These are phyloP conservation scores for Papiliotrema fonsecae DNA, from an alignment of 1,284 basidiomycete species.

Conservation along the genomic window DNA sequence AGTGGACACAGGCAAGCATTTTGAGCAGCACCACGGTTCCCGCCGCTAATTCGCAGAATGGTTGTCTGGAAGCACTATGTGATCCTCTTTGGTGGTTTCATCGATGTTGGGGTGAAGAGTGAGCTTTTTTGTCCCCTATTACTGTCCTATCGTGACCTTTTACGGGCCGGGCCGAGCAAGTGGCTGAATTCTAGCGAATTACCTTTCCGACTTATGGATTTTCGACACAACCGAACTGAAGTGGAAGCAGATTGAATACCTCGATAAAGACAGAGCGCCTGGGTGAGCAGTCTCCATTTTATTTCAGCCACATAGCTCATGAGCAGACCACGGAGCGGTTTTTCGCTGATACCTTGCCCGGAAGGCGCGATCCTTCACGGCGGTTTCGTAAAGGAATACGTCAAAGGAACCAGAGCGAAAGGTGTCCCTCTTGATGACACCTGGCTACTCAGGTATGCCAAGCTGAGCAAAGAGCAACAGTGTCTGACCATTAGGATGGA, in stretches of 20 bases:
- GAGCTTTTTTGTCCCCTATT: slow-evolving; percentile 15
- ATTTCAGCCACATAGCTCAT: not conserved
- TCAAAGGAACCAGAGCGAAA: slow-evolving; percentile 77
- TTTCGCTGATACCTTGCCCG: slow-evolving; percentile 73
- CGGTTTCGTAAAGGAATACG: slow-evolving; percentile 90
- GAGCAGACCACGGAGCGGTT: slow-evolving; percentile 72
- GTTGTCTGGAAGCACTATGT: slow-evolving; percentile 84
- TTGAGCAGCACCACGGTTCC: too few relatives aligned
- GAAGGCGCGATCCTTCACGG: slow-evolving; percentile 84
- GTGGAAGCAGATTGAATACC: slow-evolving; percentile 76
- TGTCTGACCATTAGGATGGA: slow-evolving; percentile 40
- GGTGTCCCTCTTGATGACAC: slow-evolving; percentile 87
- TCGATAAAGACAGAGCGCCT: slow-evolving; percentile 63
- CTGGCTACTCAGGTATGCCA: slow-evolving; percentile 72
- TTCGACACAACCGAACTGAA: slow-evolving; percentile 84
- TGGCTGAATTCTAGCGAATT: slow-evolving; percentile 57
- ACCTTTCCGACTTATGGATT: slow-evolving; percentile 81
- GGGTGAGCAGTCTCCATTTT: slow-evolving; percentile 16
- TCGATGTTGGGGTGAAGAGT: slow-evolving; percentile 75
- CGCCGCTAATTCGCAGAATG: slow-evolving; percentile 64
- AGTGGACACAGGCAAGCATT: slow-evolving; percentile 75
- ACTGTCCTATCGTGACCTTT: too few relatives aligned
- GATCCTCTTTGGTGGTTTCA: slow-evolving; percentile 81
- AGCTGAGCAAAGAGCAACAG: not conserved
- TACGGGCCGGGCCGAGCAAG: too few relatives aligned